Evolutionary conservation across 2,329 filamentous ascomycete genomes (phyloP).

Genomic region (Fusarium cyanostomum): DNA sequence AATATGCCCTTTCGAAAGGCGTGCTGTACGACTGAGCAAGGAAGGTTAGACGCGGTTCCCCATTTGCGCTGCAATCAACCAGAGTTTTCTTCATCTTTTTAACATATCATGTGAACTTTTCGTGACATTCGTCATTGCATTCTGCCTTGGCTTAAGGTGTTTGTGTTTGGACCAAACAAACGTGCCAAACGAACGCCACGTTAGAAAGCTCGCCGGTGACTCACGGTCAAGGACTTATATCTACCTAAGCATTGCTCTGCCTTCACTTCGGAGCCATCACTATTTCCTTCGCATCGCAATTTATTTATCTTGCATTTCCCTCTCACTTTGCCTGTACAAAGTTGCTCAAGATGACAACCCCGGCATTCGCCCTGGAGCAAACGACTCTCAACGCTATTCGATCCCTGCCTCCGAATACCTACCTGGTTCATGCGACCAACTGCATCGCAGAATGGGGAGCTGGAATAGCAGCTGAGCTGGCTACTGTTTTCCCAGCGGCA

Average conservation of each 20-base stretch:
- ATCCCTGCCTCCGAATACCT: conserved; percentile 20
- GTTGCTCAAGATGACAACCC: conserved; percentile 7
- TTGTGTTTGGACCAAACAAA: not conserved
- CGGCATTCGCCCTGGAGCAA: conserved; percentile 15
- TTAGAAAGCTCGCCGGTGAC: not conserved
- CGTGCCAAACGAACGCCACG: not conserved
- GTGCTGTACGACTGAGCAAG: no score
- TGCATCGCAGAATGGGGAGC: conserved; percentile 46
- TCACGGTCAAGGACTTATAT: not conserved
- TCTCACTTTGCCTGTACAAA: not conserved
- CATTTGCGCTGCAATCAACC: no score
- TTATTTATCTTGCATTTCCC: not conserved
- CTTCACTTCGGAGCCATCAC: not conserved
- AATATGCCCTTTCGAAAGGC: no score
- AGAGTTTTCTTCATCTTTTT: not conserved
- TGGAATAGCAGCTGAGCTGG: conserved; percentile 44
- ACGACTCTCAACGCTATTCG: conserved; percentile 26
- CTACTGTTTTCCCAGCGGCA: conserved; percentile 39
- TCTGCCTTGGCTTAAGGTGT: not conserved
- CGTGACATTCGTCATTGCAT: not conserved
- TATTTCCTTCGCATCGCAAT: not conserved
- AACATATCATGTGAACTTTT: no score
- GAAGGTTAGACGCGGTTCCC: no score
- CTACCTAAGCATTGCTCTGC: no score
- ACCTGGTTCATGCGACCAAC: conserved; percentile 47